These are phyloP conservation scores for Penicillium silybi DNA, from an alignment of 495 filamentous ascomycete species.

Conservation along the genomic window DNA sequence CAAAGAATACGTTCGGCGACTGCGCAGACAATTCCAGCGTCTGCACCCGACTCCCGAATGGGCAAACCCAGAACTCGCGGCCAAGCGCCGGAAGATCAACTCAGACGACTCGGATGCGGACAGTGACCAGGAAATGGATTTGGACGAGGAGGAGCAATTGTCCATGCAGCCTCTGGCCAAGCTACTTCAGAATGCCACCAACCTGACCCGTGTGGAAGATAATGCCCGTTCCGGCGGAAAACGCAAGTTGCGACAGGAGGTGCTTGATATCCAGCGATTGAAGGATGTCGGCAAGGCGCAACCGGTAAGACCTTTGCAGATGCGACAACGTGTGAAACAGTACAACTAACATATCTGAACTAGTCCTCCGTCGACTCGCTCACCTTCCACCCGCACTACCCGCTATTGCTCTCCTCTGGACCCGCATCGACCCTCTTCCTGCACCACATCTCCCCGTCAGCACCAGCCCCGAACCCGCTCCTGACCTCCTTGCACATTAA, in stretches of 20 bases:
- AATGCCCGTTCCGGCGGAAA: conserved; percentile 35
- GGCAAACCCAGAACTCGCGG: conserved; percentile 49
- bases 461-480: conserved; percentile 75
- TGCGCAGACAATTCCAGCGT: conserved; percentile 77
- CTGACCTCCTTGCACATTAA: conserved; percentile 85
- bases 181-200: conserved; percentile 66
- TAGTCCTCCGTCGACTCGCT: conserved; percentile 79
- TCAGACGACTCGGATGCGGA: conserved; percentile 43
- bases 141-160: conserved; percentile 57
- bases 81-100: conserved; percentile 53
- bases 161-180: conserved; percentile 73
- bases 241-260: conserved; percentile 74
- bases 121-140: conserved; percentile 43
- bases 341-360: conserved; percentile 19
- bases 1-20: conserved; percentile 72
- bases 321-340: background rate
- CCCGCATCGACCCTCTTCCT: conserved; percentile 79
- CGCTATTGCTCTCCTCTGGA: conserved; percentile 84
- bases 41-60: conserved; percentile 78
- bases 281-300: conserved; percentile 60
- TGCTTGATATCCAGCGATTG: conserved; percentile 75
- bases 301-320: conserved; percentile 42
- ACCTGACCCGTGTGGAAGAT: conserved; percentile 47
- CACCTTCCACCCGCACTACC: conserved; percentile 80
- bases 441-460: conserved; percentile 77